Evolutionary conservation across 108 stramenopile genomes (phyloP).

Genomic region (Stephanodiscus triporus): DNA sequence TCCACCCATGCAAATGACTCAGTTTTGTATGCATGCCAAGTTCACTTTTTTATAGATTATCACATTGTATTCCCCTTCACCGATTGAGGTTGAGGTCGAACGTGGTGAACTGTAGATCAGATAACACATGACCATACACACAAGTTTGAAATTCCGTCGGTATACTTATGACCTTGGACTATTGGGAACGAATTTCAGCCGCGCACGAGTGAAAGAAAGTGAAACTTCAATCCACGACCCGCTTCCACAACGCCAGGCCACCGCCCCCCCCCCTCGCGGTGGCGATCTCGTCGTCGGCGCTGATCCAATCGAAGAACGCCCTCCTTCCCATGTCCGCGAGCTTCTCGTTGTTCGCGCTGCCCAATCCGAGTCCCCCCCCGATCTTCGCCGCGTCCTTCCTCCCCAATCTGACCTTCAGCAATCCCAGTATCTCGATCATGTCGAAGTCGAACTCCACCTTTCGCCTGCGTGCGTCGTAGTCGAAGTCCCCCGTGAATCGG

Average conservation of each 20-base stretch:
- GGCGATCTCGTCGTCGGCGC: constrained; percentile 85
- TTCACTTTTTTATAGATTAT: too few species aligned
- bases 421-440: constrained; percentile 55
- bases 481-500: constrained; percentile 79
- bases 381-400: constrained; percentile 58
- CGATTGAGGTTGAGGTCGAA: too few species aligned
- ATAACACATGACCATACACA: too few species aligned
- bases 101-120: too few species aligned
- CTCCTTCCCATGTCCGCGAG: constrained; percentile 61
- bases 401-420: constrained; percentile 55
- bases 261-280: constrained; percentile 94
- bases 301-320: constrained; percentile 93
- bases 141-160: too few species aligned
- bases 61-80: too few species aligned
- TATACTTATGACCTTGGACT: too few species aligned
- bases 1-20: too few species aligned
- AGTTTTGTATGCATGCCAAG: too few species aligned
- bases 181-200: too few species aligned
- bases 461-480: constrained; percentile 69
- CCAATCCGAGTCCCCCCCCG: constrained; percentile 77
- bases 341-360: constrained; percentile 81
- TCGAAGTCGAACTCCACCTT: constrained; percentile 91
- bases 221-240: constrained; percentile 46
- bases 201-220: too few species aligned
- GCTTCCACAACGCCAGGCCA: constrained; percentile 90